Evolutionary conservation across 176 grass and related monocot genomes (phyloP).

Genomic region (Metroxylon sagu): DNA sequence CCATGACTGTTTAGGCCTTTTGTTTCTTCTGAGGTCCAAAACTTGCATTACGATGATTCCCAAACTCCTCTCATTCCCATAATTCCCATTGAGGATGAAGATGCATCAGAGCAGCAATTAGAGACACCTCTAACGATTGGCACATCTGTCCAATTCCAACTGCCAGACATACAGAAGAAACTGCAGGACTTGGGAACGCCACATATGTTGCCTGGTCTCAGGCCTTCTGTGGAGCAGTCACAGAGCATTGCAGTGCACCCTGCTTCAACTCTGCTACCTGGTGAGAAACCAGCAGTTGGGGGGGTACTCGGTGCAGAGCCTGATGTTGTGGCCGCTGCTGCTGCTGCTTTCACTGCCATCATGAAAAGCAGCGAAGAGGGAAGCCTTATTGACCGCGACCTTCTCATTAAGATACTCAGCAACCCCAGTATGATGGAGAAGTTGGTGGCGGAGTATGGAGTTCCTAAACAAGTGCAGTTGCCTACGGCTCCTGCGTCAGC

Average conservation of each 20-base stretch:
- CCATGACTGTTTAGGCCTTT: slow-evolving; percentile 52
- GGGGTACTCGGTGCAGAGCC: slow-evolving; percentile 23
- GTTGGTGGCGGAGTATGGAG: slow-evolving; percentile 51
- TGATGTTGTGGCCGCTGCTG: slow-evolving; percentile 64
- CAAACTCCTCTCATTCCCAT: slow-evolving; percentile 56
- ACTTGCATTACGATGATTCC: slow-evolving; percentile 50
- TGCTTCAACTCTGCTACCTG: background rate
- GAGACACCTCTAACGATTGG: slow-evolving; percentile 21
- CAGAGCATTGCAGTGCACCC: slow-evolving; percentile 9
- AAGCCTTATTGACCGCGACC: slow-evolving; percentile 60
- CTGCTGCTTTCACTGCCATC: slow-evolving; percentile 74
- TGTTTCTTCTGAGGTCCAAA: slow-evolving; percentile 49
- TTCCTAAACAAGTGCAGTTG: slow-evolving; percentile 29
- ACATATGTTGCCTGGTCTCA: slow-evolving; percentile 18
- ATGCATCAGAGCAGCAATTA: slow-evolving; percentile 45
- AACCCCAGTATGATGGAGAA: slow-evolving; percentile 72
- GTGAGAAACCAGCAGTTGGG: slow-evolving; percentile 13
- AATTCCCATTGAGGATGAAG: slow-evolving; percentile 79
- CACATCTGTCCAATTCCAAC: slow-evolving; percentile 24
- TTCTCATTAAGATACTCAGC: slow-evolving; percentile 85
- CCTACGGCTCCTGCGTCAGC: background rate
- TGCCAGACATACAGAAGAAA: slow-evolving; percentile 26
- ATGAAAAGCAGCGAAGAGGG: slow-evolving; percentile 75
- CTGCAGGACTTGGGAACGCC: background rate
- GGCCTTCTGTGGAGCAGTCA: slow-evolving; percentile 8